Base-by-base conservation (phyloP, 306 rosid species). In the Crotalaria pallida region DNA sequence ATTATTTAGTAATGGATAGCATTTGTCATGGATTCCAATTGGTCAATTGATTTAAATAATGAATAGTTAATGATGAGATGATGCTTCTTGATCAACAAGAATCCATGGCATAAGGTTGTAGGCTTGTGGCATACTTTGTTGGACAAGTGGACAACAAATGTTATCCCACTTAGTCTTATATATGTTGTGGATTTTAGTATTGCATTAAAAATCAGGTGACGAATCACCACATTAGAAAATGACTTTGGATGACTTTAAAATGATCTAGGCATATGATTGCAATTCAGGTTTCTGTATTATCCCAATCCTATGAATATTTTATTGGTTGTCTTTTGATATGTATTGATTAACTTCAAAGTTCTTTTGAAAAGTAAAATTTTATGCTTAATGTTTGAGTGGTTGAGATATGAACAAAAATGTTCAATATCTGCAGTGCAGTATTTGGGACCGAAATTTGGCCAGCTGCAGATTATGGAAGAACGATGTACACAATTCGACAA, bases 371-470 rank as follows among this genome's bases (percentile, higher is more conserved):
- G 41, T 44, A 16, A 41, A 53, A 23, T 10, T 47, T 43, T 11
- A 8, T 22, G 6, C 27, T 44, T 33, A 56, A 53, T 58, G 21
- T 76, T 51, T 38, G 44, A 41, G 26, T 68, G 63, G 56, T 59
- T 78, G 81, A 70, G 69, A 67, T 79, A 76, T 84, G 81, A 79
- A 78, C 40, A 71, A 64, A 61, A 55, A 62, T n/a, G 58, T 60
- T 80, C 67, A 59, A 72, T 72, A 62, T 60, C 66, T 86, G 84
- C 96, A 94, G 99, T 67, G 99, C 99, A 83, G 96, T 91, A 75
- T 94, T 95, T 48, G 97, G 99, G 83, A 88, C 95, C 2, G 99
- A 95, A 69, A 89, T 91, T 74, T 95, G 99, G 97, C 88, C 97
- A 52, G 99, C 99, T 73, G 96, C 97, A 1, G 99, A 91, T 73